Conservation (phyloP, 2,329 filamentous ascomycete species). For the Berkeleyomyces basicola region DNA sequence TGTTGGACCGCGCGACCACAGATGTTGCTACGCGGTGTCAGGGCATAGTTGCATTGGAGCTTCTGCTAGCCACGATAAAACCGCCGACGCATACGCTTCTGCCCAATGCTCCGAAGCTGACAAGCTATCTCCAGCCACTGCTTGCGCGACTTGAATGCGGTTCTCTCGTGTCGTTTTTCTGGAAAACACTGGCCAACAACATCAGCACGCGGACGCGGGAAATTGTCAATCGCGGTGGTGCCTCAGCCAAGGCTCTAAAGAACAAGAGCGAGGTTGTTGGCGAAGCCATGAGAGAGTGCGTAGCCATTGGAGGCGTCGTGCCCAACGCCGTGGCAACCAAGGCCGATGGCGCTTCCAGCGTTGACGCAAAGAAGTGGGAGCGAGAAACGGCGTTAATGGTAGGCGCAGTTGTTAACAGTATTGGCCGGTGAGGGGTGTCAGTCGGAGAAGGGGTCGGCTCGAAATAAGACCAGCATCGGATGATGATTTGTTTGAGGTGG, state of each 20-base stretch:
- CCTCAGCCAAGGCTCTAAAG: constrained; percentile 63
- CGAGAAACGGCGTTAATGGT: constrained; percentile 92
- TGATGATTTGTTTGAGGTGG: background rate
- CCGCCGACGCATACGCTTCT: constrained; percentile 54
- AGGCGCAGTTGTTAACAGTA: constrained; percentile 52
- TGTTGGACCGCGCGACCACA: constrained; percentile 61
- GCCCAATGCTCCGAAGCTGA: constrained; percentile 14
- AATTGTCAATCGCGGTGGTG: constrained; percentile 65
- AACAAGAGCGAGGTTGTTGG: constrained; percentile 59
- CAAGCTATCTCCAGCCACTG: constrained; percentile 24
- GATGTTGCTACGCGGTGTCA: constrained; percentile 78
- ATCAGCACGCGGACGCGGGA: constrained; percentile 68
- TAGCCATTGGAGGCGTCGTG: constrained; percentile 56
- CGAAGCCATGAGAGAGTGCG: constrained; percentile 67
- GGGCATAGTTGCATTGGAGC: constrained; percentile 76
- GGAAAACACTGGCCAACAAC: constrained; percentile 69
- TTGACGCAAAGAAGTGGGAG: constrained; percentile 51
- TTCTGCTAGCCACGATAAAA: constrained; percentile 52
- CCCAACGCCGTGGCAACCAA: constrained; percentile 34
- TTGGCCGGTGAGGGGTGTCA: constrained; percentile 20
- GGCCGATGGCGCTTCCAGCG: constrained; percentile 20
- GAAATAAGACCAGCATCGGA: background rate
- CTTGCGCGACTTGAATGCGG: constrained; percentile 70
- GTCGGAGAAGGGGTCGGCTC: background rate
- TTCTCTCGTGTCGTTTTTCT: constrained; percentile 80